Conservation (phyloP, 2,329 filamentous ascomycete species). For the Teratosphaeria gauchensis region DNA sequence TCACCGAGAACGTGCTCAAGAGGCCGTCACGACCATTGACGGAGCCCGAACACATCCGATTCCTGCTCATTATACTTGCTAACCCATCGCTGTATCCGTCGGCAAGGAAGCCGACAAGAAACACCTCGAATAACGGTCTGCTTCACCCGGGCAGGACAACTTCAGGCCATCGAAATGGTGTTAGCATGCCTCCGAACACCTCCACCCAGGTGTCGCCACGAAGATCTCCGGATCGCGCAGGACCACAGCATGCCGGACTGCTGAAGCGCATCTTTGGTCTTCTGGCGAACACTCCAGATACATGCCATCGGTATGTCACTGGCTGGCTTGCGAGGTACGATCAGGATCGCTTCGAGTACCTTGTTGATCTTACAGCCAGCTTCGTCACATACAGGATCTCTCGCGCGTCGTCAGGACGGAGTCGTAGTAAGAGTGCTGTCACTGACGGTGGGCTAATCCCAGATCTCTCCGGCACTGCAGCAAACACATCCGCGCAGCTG, state of each 20-base stretch:
- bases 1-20: conserved; percentile 69
- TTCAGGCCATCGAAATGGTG: conserved; percentile 11
- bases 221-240: conserved; percentile 33
- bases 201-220: conserved; percentile 13
- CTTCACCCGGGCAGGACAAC: conserved; percentile 5
- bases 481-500: conserved; percentile 55
- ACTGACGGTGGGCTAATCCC: conserved; percentile 61
- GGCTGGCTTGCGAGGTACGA: conserved; percentile 69
- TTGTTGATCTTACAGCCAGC: conserved; percentile 66
- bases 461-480: conserved; percentile 56
- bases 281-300: conserved; percentile 62
- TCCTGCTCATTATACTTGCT: conserved; percentile 65
- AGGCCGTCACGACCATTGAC: conserved; percentile 62
- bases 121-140: conserved; percentile 1
- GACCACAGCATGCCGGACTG: conserved; percentile 64
- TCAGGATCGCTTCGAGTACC: conserved; percentile 55
- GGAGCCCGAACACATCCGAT: conserved; percentile 61
- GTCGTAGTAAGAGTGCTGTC: conserved; percentile 50
- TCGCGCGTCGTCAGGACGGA: conserved; percentile 56
- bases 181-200: conserved; percentile 6
- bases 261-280: conserved; percentile 77
- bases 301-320: conserved; percentile 68
- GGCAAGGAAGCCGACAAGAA: conserved; percentile 6
- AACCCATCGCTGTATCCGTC: conserved; percentile 65
- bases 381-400: conserved; percentile 75